Evolutionary conservation across 306 rosid genomes (phyloP).

Genomic region (Cicer arietinum): DNA sequence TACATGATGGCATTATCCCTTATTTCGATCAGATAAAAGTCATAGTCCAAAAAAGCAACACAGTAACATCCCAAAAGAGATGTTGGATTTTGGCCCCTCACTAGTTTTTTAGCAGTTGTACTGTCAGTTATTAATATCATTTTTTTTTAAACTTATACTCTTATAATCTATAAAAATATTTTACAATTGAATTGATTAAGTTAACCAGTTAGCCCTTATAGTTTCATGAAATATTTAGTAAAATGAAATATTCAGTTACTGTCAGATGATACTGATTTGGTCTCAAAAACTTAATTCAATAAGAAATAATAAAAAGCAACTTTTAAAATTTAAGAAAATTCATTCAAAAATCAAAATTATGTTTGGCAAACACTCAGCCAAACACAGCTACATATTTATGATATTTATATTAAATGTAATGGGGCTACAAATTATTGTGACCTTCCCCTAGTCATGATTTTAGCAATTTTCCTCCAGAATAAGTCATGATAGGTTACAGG

Average conservation of each 20-base stretch:
- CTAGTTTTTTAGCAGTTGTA: neutral
- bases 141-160: neutral
- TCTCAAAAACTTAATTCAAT: neutral
- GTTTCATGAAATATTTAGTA: too few species aligned
- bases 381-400: neutral
- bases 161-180: neutral
- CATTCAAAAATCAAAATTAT: neutral
- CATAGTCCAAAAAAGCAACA: neutral
- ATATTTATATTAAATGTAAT: neutral
- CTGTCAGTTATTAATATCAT: neutral
- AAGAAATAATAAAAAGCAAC: neutral
- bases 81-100: neutral
- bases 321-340: neutral
- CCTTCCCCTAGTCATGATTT: neutral
- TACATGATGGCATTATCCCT: neutral
- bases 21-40: neutral
- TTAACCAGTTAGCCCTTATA: too few species aligned
- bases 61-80: neutral
- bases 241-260: too few species aligned
- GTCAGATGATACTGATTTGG: neutral
- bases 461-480: slow-evolving; percentile 7
- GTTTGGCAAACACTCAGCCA: neutral
- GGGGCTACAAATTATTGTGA: neutral
- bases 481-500: slow-evolving; percentile 10
- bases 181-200: too few species aligned